These are phyloP conservation scores for Colletotrichum sansevieriae DNA, from an alignment of 2,329 filamentous ascomycete genomes.

Conservation along the genomic window DNA sequence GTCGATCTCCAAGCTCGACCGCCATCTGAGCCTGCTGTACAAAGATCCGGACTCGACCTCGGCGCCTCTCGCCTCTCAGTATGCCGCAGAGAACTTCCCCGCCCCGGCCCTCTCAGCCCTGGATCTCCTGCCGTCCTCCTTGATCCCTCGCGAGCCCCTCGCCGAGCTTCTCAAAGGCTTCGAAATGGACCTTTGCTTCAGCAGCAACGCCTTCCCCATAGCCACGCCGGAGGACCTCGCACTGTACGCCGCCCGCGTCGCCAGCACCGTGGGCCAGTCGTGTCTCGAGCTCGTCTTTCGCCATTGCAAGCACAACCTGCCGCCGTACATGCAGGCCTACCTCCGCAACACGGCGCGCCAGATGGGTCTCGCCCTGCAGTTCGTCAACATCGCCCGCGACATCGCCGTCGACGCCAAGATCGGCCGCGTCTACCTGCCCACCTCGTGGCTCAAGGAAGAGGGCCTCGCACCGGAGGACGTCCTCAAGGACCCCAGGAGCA, in stretches of 20 bases:
- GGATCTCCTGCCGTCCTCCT: conserved; percentile 67
- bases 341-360: conserved; percentile 69
- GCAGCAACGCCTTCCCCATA: conserved; percentile 64
- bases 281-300: conserved; percentile 76
- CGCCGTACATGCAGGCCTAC: conserved; percentile 50
- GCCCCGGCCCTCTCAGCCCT: conserved; percentile 65
- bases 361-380: conserved; percentile 83
- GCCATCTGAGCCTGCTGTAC: conserved; percentile 69
- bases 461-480: conserved; percentile 67
- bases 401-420: conserved; percentile 76
- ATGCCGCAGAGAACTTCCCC: conserved; percentile 65
- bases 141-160: conserved; percentile 70
- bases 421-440: conserved; percentile 76
- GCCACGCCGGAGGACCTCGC: conserved; percentile 69
- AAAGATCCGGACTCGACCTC: conserved; percentile 44
- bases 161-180: conserved; percentile 77
- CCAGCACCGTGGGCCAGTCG: conserved; percentile 78
- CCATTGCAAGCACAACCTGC: conserved; percentile 57
- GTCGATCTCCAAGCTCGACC: conserved; percentile 71
- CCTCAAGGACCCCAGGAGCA: conserved; percentile 61
- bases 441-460: conserved; percentile 71
- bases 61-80: conserved; percentile 45
- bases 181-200: conserved; percentile 74
- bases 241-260: conserved; percentile 75
- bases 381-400: conserved; percentile 82